Base-by-base conservation (phyloP, 2,329 filamentous ascomycete genomes). In the Trichoderma sp. region DNA sequence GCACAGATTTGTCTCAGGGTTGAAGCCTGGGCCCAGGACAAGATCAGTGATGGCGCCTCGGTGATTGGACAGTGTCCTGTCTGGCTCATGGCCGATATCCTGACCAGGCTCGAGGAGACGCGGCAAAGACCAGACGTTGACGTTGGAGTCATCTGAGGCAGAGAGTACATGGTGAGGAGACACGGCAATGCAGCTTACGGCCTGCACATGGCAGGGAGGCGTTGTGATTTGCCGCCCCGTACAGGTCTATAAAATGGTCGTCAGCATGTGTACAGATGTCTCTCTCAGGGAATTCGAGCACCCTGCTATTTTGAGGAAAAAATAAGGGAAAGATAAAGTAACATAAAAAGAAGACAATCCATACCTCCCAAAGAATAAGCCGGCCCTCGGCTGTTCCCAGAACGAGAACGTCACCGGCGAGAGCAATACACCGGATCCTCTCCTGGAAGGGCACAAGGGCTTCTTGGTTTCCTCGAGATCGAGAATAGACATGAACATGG, bases 331-430 rank as follows among this genome's bases (percentile, higher is more conserved):
- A n/a, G n/a, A 32, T 68, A 70, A 71, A 59, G 52, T 27, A 69
- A 68, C 68, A 68, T 64, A 70, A 66, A 68, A 68, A 32, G 70
- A 72, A 70, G 19, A 29, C 35, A 12, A 59, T 68, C 78, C 80
- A 79, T 77, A 95, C 92, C 89, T 99, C 95, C 95, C 95, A 99
- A 3, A 97, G 80, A 74, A 97, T 91, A 71, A 98, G 79, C 67
- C 94, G 88, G 17, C 95, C 95, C 72, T 93, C 92, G 67, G 90
- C 88, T 0, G 93, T 97, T 12, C 95, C 95, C 65, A 97, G 78
- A 65, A 93, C 82, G 71, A 97, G 83, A 59, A 96, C 86, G 71
- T 92, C 86, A 57, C 87, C 89, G 27, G 89, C 88, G 65, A 96
- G 83, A 25, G 89, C 86, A 74, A 97, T 81, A 78, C 91, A 93